Evolutionary conservation across 2,329 filamentous ascomycete genomes (phyloP).

Genomic region (Lecanicillium sp.): DNA sequence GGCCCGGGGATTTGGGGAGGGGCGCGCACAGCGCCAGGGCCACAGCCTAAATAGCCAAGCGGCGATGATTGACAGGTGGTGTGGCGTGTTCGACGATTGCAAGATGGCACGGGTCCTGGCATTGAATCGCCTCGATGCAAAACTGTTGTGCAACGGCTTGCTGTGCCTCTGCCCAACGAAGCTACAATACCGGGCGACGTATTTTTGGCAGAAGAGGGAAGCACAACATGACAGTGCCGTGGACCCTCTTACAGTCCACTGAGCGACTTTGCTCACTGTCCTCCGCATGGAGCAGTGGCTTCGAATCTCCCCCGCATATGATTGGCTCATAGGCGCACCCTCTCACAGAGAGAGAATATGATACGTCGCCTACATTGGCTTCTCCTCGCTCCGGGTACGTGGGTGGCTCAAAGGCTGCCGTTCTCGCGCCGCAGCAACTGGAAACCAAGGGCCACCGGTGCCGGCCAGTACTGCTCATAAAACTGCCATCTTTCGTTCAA

Average conservation of each 20-base stretch:
- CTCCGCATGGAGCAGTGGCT: background rate
- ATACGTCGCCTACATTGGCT: constrained; percentile 16
- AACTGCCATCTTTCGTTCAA: no score
- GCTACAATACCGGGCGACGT: background rate
- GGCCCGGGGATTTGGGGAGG: constrained; percentile 7
- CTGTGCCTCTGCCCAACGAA: background rate
- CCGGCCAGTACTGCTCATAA: no score
- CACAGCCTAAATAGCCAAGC: background rate
- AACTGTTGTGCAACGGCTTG: background rate
- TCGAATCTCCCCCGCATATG: constrained; percentile 14
- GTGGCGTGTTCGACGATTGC: constrained; percentile 5
- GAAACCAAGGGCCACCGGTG: background rate
- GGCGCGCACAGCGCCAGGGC: background rate
- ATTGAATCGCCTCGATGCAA: no score
- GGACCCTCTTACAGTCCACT: no score
- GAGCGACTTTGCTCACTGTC: no score
- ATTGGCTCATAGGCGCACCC: constrained; percentile 15
- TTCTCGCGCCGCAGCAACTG: background rate
- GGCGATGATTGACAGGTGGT: background rate
- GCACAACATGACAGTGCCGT: no score
- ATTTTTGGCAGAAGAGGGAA: no score
- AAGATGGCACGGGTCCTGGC: no score
- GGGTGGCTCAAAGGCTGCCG: background rate
- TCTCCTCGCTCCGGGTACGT: constrained; percentile 2
- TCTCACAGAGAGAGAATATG: constrained; percentile 14